Conservation (phyloP, 2,329 filamentous ascomycete species). For the Nigrospora sphaerica region DNA sequence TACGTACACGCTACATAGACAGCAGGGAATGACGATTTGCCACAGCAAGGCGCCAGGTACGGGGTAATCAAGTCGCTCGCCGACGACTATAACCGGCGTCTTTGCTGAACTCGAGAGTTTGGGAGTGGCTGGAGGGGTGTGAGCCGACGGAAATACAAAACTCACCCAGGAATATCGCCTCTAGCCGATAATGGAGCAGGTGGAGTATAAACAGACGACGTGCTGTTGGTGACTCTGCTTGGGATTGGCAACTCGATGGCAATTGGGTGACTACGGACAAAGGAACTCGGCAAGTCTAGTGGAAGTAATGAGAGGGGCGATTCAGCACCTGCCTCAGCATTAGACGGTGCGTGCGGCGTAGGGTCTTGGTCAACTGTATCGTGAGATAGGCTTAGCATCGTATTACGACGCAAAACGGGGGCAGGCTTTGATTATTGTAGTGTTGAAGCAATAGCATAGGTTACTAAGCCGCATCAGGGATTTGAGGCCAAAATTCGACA, state of each 20-base stretch:
- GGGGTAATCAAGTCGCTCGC: no score
- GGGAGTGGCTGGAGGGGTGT: no score
- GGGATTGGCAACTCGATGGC: conserved; percentile 41
- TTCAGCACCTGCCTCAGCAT: conserved; percentile 12
- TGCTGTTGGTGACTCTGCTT: conserved; percentile 27
- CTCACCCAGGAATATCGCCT: conserved; percentile 53
- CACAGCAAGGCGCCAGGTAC: no score
- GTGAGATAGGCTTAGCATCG: conserved; percentile 1
- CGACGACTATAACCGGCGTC: no score
- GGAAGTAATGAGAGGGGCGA: conserved; percentile 6
- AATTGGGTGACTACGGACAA: conserved; percentile 39
- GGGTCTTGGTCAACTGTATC: neutral
- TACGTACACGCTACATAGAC: neutral
- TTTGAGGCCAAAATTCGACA: neutral
- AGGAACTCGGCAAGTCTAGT: conserved; percentile 12
- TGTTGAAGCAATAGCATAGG: no score
- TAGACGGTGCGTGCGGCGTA: neutral
- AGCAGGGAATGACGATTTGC: no score
- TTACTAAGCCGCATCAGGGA: neutral
- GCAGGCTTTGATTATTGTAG: no score
- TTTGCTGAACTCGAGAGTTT: no score
- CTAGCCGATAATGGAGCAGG: conserved; percentile 47
- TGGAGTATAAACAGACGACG: conserved; percentile 32
- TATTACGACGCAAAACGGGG: neutral
- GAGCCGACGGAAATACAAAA: no score